Evolutionary conservation across 2,329 filamentous ascomycete species (phyloP), one percentile per base, ranked within the genome.

Genomic region (Aspergillus brunneoviolaceus): DNA sequence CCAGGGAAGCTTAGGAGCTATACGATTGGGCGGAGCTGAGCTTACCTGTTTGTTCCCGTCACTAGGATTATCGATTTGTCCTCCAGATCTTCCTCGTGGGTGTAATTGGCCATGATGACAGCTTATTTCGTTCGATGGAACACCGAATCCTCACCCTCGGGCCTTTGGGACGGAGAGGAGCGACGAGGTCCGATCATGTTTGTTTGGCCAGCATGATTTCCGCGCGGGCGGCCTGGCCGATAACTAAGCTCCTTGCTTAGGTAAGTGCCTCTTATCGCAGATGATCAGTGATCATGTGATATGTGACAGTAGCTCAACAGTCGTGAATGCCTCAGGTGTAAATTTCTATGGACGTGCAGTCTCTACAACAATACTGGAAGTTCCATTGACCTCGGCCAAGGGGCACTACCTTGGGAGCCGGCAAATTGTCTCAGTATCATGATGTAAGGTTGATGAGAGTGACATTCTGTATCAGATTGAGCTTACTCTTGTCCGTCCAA

Each of bases 41-140:
- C 51, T 59, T 83, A 93, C 92, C 91, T 93, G 76, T 96, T 96
- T 39, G 91, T 90, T 56, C 92, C 92, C 0, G 92, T 96, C 47
- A 96, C 85, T 45, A 96, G 81, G 9, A 91, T 86, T 71, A 74
- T 76, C 47, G 65, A 64, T 51, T 70, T 69, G 45, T 72, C 67
- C 31, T 70, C 60, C 35, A 56, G 52, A 42, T 57, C 55, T 29
- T 58, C 49, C n/a, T 45, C 39, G 39, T 48, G 45, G 6, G 57
- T 23, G 45, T 33, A 27, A 35, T 60, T 19, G 54, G 62, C 27
- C 69, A 69, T 60, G 60, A 56, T 52, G 61, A 54, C 19, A 31
- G 53, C n/a, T 33, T 35, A 35, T 16, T 53, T 57, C 45, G 42
- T 47, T 45, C 49, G 56, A 16, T 23, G 53, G 29, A 45, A 16